phyloP scores from a whole-genome alignment of 192 early-diverging fungal species.

The Rhizoclosmatium sp. region DNA sequence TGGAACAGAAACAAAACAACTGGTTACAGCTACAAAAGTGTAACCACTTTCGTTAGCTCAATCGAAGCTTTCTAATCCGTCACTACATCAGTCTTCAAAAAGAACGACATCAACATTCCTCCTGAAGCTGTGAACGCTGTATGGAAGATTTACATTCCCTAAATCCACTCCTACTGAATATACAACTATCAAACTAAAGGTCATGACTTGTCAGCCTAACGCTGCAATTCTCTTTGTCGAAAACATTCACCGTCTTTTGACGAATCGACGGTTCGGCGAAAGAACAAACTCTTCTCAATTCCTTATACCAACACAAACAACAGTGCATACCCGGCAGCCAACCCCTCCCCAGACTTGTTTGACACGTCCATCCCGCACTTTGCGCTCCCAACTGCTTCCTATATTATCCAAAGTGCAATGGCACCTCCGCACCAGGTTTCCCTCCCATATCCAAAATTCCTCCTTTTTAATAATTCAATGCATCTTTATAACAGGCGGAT shows the following conservation, averaged over 20 bases:
- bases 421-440: slow-evolving; percentile 45
- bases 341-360: background rate
- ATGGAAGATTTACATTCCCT: slow-evolving; percentile 3
- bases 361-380: slow-evolving; percentile 52
- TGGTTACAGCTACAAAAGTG: slow-evolving; percentile 59
- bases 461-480: background rate
- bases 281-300: background rate
- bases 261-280: slow-evolving; percentile 37
- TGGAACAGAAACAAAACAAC: slow-evolving; percentile 50
- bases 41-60: background rate
- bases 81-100: slow-evolving; percentile 43
- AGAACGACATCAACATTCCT: slow-evolving; percentile 52
- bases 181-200: background rate
- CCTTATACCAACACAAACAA: background rate
- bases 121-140: slow-evolving; percentile 47
- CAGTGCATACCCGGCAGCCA: background rate
- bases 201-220: slow-evolving; percentile 52
- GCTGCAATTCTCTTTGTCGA: slow-evolving; percentile 51
- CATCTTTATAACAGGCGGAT: slow-evolving; percentile 6
- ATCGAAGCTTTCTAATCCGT: background rate
- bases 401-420: slow-evolving; percentile 44
- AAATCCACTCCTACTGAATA: background rate
- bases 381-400: slow-evolving; percentile 52
- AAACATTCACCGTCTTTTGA: slow-evolving; percentile 55
- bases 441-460: background rate